Evolutionary conservation across 768 basidiomycete species (phyloP).

Genomic region (Suillus discolor): DNA sequence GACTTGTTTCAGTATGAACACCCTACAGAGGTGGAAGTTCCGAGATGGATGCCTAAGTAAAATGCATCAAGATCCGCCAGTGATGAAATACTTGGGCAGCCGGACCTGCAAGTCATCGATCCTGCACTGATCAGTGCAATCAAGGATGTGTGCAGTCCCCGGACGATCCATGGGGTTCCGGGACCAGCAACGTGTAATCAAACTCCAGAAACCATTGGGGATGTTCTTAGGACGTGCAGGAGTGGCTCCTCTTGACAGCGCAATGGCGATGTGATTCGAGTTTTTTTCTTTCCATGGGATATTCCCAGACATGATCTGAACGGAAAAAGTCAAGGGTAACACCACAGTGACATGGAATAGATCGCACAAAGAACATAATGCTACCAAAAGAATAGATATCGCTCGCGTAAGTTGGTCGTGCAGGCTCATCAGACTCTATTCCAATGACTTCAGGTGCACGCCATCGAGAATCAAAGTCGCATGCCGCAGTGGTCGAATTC

Average conservation of each 20-base stretch:
- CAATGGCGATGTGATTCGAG: not conserved
- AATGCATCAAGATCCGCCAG: not conserved
- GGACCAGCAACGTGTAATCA: not conserved
- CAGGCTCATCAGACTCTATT: constrained; percentile 24
- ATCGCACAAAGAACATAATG: constrained; percentile 17
- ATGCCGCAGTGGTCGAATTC: not conserved
- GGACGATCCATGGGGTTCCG: not conserved
- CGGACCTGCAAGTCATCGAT: not conserved
- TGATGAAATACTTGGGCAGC: not conserved
- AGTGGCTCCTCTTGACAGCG: not conserved
- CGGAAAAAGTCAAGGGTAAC: too few relatives aligned
- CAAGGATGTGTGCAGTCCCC: not conserved
- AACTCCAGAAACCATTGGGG: not conserved
- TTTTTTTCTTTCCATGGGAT: not conserved
- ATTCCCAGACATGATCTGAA: not conserved
- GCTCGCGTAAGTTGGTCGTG: constrained; percentile 18
- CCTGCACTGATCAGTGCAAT: not conserved
- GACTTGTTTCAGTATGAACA: not conserved
- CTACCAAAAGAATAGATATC: constrained; percentile 44
- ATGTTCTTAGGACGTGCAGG: not conserved
- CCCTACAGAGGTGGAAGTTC: not conserved
- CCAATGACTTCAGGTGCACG: constrained; percentile 38
- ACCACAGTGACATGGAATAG: too few relatives aligned
- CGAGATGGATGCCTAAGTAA: not conserved
- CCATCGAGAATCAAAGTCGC: constrained; percentile 31